Evolutionary conservation across 1,284 basidiomycete species (phyloP).

Genomic region (Leccinum variabile): DNA sequence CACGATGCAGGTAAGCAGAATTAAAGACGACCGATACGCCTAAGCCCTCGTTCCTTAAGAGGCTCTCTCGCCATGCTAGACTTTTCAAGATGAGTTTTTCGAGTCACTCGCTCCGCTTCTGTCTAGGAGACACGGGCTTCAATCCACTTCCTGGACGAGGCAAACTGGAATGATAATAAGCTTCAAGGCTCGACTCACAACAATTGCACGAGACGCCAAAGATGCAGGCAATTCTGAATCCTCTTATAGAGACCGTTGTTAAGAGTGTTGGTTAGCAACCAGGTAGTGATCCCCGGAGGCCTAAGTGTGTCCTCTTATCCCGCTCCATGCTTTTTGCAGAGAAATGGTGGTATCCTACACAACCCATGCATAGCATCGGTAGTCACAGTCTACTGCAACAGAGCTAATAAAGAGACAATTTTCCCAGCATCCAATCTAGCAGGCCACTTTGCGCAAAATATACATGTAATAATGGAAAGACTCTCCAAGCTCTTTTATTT

Average conservation of each 20-base stretch:
- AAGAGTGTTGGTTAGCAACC: neutral
- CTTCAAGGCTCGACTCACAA: neutral
- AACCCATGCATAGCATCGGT: neutral
- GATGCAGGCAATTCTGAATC: neutral
- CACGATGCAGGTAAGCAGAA: neutral
- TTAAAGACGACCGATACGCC: neutral
- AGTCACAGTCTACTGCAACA: neutral
- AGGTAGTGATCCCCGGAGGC: neutral
- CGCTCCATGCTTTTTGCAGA: neutral
- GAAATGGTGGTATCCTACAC: neutral
- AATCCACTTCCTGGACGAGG: neutral
- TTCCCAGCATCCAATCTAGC: constrained; percentile 11
- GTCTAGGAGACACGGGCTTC: neutral
- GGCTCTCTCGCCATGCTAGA: neutral
- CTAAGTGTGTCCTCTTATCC: neutral
- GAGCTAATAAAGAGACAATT: neutral
- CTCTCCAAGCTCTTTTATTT: constrained; percentile 69
- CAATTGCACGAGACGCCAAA: neutral
- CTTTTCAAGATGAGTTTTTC: neutral
- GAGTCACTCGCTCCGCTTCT: neutral
- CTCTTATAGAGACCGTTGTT: neutral
- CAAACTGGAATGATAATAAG: neutral
- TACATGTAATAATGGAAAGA: constrained; percentile 89
- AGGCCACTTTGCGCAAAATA: constrained; percentile 39
- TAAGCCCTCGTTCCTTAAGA: neutral